Evolutionary conservation across 148 eudicot species (phyloP).

Genomic region (Beta vulgaris): DNA sequence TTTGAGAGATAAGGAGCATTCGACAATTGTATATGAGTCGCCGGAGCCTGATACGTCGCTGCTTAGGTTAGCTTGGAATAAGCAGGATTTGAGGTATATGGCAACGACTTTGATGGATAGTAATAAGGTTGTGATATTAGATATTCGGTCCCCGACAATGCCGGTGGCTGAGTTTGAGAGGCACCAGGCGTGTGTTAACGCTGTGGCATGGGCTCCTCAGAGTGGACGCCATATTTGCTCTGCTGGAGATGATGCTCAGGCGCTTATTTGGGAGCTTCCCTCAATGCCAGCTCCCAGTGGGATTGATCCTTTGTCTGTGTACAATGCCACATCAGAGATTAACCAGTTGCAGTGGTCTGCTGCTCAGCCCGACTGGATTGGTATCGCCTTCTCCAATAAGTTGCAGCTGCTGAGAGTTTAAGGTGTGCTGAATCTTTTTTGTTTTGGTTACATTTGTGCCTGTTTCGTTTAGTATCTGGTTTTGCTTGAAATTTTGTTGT

Average conservation of each 20-base stretch:
- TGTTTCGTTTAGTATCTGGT: background rate
- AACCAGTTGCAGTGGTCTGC: slow-evolving; percentile 95
- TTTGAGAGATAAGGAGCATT: slow-evolving; percentile 90
- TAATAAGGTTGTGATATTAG: slow-evolving; percentile 79
- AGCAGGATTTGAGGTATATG: slow-evolving; percentile 89
- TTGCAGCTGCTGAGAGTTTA: slow-evolving; percentile 79
- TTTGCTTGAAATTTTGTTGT: background rate
- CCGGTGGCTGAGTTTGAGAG: slow-evolving; percentile 95
- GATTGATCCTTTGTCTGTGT: slow-evolving; percentile 75
- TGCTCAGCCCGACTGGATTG: slow-evolving; percentile 88
- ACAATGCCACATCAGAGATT: slow-evolving; percentile 75
- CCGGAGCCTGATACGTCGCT: slow-evolving; percentile 87
- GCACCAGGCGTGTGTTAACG: slow-evolving; percentile 76
- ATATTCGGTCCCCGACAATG: slow-evolving; percentile 78
- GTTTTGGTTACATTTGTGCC: background rate
- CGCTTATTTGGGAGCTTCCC: slow-evolving; percentile 87
- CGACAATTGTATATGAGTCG: slow-evolving; percentile 90
- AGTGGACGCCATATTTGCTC: slow-evolving; percentile 79
- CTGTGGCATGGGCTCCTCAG: slow-evolving; percentile 91
- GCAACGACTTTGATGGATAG: slow-evolving; percentile 91
- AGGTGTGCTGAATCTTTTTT: slow-evolving; percentile 31
- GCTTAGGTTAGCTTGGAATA: slow-evolving; percentile 88
- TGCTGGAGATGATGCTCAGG: slow-evolving; percentile 82
- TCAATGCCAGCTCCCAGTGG: slow-evolving; percentile 58
- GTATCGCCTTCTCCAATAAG: slow-evolving; percentile 66